Evolutionary conservation across 495 filamentous ascomycete genomes (phyloP).

Genomic region (Aspergillus diversus): DNA sequence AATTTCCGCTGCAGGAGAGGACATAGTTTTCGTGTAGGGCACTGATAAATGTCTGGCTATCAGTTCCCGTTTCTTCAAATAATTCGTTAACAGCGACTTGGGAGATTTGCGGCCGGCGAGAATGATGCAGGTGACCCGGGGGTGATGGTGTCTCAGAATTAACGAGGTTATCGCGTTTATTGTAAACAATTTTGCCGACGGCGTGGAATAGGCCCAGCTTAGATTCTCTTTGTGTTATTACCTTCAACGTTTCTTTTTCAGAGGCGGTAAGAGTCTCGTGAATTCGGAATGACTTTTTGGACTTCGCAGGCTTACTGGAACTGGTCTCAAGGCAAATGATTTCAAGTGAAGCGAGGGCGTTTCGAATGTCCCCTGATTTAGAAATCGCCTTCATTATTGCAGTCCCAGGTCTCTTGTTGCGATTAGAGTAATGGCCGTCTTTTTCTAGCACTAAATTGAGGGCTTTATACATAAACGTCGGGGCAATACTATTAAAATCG

Average conservation of each 20-base stretch:
- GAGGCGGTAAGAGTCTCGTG: conserved; percentile 62
- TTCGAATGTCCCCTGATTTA: conserved; percentile 88
- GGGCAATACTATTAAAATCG: conserved; percentile 90
- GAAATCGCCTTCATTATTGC: conserved; percentile 73
- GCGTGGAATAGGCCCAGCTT: conserved; percentile 94
- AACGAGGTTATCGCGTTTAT: conserved; percentile 67
- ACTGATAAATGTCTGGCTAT: conserved; percentile 85
- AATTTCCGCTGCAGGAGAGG: conserved; percentile 72
- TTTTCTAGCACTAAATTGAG: conserved; percentile 78
- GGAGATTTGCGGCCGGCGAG: conserved; percentile 65
- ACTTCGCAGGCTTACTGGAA: conserved; percentile 26
- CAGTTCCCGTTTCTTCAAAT: conserved; percentile 87
- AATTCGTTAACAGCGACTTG: conserved; percentile 74
- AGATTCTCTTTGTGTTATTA: conserved; percentile 82
- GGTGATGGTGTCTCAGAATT: conserved; percentile 46
- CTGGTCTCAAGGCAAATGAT: conserved; percentile 78
- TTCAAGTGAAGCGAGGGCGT: conserved; percentile 84
- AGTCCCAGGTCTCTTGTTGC: conserved; percentile 68
- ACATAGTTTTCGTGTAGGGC: conserved; percentile 94
- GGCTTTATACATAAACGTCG: conserved; percentile 83
- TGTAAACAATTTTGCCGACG: conserved; percentile 92
- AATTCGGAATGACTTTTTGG: conserved; percentile 63
- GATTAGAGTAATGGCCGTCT: conserved; percentile 71
- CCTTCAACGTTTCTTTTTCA: conserved; percentile 70
- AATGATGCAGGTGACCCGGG: conserved; percentile 65